Base-by-base conservation (phyloP, 441 rosid species). In the Iberis amara region DNA sequence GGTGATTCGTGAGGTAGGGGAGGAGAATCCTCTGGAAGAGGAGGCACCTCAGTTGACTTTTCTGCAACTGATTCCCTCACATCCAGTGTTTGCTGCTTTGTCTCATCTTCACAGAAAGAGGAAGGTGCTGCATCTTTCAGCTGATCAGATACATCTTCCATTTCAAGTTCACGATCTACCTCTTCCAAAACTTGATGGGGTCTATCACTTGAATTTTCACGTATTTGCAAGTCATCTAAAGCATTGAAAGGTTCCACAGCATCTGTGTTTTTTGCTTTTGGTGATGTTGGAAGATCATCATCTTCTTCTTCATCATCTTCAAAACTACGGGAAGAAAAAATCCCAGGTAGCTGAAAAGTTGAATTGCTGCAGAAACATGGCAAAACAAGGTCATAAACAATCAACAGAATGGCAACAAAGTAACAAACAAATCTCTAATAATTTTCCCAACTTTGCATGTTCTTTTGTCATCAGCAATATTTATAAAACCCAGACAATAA, bases 131-230 rank as follows among this genome's bases (percentile, higher is more conserved):
- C 87, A 59, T 78, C 86, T 74, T 74, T 85, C 21, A 41, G 9
- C 35, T 31, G 35, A 8, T 78, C 84, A 52, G 87, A 81, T 57
- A 81, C 96, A 73, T 85, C 98, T 76, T 82, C 95, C 98, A 88
- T 91, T 75, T 83, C 96, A 57, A 85, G 91, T 61, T 88, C 98
- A 65, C 79, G 89, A 71, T 91, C 96, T 42, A 88, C 96, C 47
- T 82, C 95, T 68, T 83, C 86, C 61, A 91, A 72, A 54, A 85
- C 70, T 68, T 75, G 76, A 73, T 88, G 90, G 33, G 75, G 75
- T 77, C 86, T 71, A 57, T 83, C 94, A 74, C 47, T 78, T 37
- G 74, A 77, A 39, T 70, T 59, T 61, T 79, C 83, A 46, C 59
- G 61, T 48, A 65, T 82, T 65, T 80, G 86, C 57, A 69, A 47